These are phyloP conservation scores for Spencermartinsiella ligniputridi DNA, from an alignment of 1,139 yeast genomes.

Conservation along the genomic window DNA sequence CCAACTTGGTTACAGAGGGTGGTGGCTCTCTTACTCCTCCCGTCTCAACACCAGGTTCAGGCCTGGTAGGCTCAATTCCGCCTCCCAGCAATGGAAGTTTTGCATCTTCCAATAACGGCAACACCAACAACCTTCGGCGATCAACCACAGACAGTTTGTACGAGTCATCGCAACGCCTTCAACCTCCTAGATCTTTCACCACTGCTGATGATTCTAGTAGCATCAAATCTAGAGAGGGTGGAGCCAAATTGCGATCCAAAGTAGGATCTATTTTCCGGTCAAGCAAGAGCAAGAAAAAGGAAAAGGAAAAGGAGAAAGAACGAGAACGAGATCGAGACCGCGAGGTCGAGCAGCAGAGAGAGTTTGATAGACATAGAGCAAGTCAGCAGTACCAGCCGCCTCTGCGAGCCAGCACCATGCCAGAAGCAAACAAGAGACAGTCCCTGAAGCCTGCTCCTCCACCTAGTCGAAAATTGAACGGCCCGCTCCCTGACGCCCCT, in stretches of 20 bases:
- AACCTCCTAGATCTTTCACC: conserved; percentile 2
- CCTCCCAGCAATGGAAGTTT: conserved; percentile 1
- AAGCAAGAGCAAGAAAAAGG: conserved; percentile 40
- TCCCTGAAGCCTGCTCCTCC: conserved; percentile 58
- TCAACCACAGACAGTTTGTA: not conserved
- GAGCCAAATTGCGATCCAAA: conserved; percentile 57
- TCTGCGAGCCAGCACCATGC: not conserved
- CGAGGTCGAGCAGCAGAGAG: not conserved
- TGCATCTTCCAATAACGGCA: not conserved
- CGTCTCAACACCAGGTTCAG: conserved; percentile 11
- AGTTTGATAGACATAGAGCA: not conserved
- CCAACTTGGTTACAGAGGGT: conserved; percentile 34
- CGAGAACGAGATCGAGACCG: not conserved
- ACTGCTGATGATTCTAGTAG: conserved; percentile 19
- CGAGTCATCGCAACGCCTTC: not conserved
- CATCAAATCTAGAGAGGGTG: conserved; percentile 14
- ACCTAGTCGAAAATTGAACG: conserved; percentile 54
- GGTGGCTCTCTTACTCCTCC: conserved; percentile 24
- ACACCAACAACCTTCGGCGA: not conserved
- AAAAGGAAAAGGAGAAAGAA: conserved; percentile 8
- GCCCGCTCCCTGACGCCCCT: conserved; percentile 4
- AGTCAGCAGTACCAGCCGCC: conserved; percentile 1
- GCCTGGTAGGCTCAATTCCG: not conserved
- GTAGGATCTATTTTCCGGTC: conserved; percentile 83
- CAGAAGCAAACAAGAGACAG: not conserved